Base-by-base conservation (phyloP, 257 asterid genomes). In the Solanum ossicruentum region DNA sequence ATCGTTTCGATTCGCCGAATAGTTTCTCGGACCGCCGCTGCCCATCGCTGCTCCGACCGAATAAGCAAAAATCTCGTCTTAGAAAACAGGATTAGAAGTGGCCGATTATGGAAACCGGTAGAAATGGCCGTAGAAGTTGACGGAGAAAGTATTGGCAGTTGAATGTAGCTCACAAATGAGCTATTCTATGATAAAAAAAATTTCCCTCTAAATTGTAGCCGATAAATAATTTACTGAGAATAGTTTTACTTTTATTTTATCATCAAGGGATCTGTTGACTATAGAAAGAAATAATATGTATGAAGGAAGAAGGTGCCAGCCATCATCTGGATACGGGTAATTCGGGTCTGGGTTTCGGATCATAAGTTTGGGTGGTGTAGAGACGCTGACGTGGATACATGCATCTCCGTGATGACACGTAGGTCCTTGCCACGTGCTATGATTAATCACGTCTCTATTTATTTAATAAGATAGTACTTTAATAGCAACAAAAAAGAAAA, bases 1-100 rank as follows among this genome's bases (percentile, higher is more conserved):
- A 88, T 96, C 97, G 49, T 86, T 87, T 39, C 92, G 87, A 91
- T 96, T 93, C 43, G 88, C 90, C n/a, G 97, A 88, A 89, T 90
- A 94, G 72, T 73, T 92, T 92, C 86, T 93, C 88, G 72, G 91
- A 6, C 86, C 88, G 12, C 86, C 88, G 21, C 77, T 71, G 85
- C 52, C 79, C 70, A 80, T 80, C 87, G 82, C 80, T 41, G 69
- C 69, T 86, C 85, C 80, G 72, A 41, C 84, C 58, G 79, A 63
- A 43, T 87, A 41, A 73, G 65, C 23, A 8, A 49, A 57, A 82
- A 87, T 87, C 89, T 88, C 71, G 90, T 86, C 87, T 85, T 85
- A 66, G 70, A 61, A 81, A 89, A 55, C 84, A 83, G 75, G 84
- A 83, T 71, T 81, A 54, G 72, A 84, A 67, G 51, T 70, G 55